Evolutionary conservation across 805 yeast species (phyloP), one percentile per base, ranked within the genome.

Genomic region (Blastobotrys terrestris): DNA sequence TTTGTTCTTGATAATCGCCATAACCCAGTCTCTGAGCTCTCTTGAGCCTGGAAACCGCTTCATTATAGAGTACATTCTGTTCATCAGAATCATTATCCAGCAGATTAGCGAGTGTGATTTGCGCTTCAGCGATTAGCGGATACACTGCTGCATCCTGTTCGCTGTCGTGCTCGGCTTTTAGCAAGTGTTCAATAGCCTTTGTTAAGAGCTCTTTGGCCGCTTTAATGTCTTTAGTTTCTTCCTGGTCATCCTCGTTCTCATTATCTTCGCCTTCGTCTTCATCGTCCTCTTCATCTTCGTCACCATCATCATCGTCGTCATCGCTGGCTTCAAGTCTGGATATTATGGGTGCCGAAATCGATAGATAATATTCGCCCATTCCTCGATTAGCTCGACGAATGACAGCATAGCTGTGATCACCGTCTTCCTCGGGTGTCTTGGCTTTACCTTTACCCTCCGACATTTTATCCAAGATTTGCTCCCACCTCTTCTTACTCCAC

Each of bases 71-170:
- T 3, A 73, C 61, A 55, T 84, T 87, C 69, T 89, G 96, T 44
- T 83, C 85, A 35, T 72, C 70, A 49, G 84, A 75, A 22, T 84
- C 89, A 21, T 79, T 70, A 6, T 83, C 87, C 55, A 77, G 74
- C 49, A 90, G 65, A 60, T 90, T 91, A 14, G 91, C 97, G 59
- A 87, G 70, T 14, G 85, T 79, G 39, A 92, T 87, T 62, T 80
- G 73, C 1, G 95, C 91, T 67, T 92, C 98, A 0, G 97, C 96
- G 46, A 86, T 76, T 62, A 81, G 79, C 11, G 84, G 95, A 87
- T 92, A 85, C 3, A 85, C 75, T 54, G 83, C 84, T 0, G 95
- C 95, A 42, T 85, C 88, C 46, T 83, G 87, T 16, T 80, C 82
- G 49, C 81, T 81, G 8, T 49, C 52, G 18, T 53, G 48, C 65